Evolutionary conservation across 495 filamentous ascomycete genomes (phyloP).

Genomic region (Beverwykella pulmonaria): DNA sequence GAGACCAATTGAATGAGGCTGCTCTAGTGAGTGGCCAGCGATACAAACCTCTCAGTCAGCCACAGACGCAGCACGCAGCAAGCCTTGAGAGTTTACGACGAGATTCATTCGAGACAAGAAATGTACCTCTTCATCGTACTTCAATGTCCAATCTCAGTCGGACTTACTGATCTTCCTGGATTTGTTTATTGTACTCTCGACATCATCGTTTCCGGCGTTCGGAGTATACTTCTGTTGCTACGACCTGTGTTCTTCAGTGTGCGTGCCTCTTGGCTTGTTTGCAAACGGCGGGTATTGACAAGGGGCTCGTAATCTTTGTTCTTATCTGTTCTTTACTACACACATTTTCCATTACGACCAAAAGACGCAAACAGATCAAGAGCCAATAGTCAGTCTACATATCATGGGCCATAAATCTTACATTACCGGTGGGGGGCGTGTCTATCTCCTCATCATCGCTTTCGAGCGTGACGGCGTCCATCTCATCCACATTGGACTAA

Average conservation of each 20-base stretch:
- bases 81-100: constrained; percentile 23
- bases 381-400: too few relatives aligned
- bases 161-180: neutral
- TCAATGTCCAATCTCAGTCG: constrained; percentile 14
- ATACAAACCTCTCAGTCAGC: constrained; percentile 32
- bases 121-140: constrained; percentile 3
- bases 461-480: too few relatives aligned
- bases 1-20: constrained; percentile 14
- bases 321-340: neutral
- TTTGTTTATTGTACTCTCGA: neutral
- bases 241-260: neutral
- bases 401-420: neutral
- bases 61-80: constrained; percentile 25
- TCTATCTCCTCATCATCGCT: too few relatives aligned
- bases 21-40: constrained; percentile 36
- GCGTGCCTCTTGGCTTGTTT: neutral
- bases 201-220: neutral
- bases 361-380: too few relatives aligned
- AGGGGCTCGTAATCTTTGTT: neutral
- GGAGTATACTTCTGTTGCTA: neutral
- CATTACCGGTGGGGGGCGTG: too few relatives aligned
- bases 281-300: neutral
- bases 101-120: constrained; percentile 26
- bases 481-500: too few relatives aligned
- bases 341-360: too few relatives aligned